Conservation (phyloP, 2,329 filamentous ascomycete genomes). For the Lanzia echinophila region DNA sequence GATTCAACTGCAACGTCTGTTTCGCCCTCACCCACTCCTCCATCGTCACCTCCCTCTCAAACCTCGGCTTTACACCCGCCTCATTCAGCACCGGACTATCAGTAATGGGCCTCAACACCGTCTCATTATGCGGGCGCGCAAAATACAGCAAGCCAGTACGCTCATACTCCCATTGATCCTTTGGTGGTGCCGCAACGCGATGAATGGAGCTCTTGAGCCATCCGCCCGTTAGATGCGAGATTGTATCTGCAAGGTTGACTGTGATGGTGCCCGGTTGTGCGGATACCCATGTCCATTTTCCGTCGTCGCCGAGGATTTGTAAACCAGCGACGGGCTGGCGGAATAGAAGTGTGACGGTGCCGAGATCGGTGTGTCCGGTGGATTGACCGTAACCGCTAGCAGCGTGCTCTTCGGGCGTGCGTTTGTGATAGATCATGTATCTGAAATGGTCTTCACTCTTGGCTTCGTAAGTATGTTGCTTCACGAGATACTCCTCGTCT, state of each 20-base stretch:
- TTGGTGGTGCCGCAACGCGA: conserved; percentile 31
- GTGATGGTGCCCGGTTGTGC: conserved; percentile 45
- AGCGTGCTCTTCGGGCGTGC: conserved; percentile 41
- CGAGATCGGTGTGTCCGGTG: conserved; percentile 49
- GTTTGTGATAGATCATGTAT: conserved; percentile 53
- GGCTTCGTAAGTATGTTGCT: conserved; percentile 51
- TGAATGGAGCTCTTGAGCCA: conserved; percentile 40
- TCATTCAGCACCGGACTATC: conserved; percentile 28
- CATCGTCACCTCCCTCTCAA: conserved; percentile 38
- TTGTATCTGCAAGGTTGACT: conserved; percentile 44
- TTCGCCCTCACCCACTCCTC: conserved; percentile 38
- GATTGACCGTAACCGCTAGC: conserved; percentile 39
- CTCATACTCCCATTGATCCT: conserved; percentile 34
- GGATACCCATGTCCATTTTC: conserved; percentile 44
- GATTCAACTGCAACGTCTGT: conserved; percentile 32
- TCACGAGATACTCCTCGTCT: conserved; percentile 49
- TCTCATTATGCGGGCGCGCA: conserved; percentile 31
- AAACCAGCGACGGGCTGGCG: conserved; percentile 51
- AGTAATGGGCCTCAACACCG: conserved; percentile 25
- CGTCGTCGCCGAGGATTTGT: conserved; percentile 45
- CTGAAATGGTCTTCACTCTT: conserved; percentile 54
- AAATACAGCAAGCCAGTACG: conserved; percentile 42
- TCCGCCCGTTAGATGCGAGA: conserved; percentile 43
- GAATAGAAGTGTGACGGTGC: conserved; percentile 50
- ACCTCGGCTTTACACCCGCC: conserved; percentile 26